Base-by-base conservation (phyloP, 345 rosid species). In the Pugionium dolabratum region DNA sequence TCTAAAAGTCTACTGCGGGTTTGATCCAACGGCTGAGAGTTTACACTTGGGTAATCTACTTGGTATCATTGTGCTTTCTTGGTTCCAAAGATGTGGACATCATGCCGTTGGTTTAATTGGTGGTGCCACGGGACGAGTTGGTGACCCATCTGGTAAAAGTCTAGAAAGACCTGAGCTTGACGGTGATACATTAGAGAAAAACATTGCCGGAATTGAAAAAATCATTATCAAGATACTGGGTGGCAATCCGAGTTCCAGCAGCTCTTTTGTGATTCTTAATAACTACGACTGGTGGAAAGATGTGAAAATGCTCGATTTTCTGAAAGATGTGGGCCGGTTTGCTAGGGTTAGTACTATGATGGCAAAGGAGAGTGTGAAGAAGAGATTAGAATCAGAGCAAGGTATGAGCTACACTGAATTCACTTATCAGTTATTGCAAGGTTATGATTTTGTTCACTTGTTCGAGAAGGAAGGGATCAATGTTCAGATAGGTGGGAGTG, bases 251-350 rank as follows among this genome's bases (percentile, higher is more conserved):
- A 52, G 66, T 41, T n/a, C 66, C 0, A 4, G 28, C 32, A 54
- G 59, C 66, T 76, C 79, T 6, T 77, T 80, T 43, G 74, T 60
- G 72, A 80, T 88, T 69, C 47, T 90, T 68, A 90, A 94, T 72
- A 94, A 94, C 76, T 90, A 88, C 67, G 96, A 90, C 46, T 94
- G 99, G 97, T 90, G 97, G 99, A 94, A 85, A 80, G 96, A 88
- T 47, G 75, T 90, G 69, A 78, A 52, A 64, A 70, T 90, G 75
- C 82, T 90, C 39, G 96, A 94, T 67, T 90, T 94, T 70, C 79
- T 94, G 53, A 88, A 82, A 75, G 77, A 79, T 50, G 96, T 94
- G 0, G 99, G 97, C 40, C 75, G 82, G 39, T 94, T 58, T 76
- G 97, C 99, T 9, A 81, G 97, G 62, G 87, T 94, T 41, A 90